phyloP scores from a whole-genome alignment of 1,284 basidiomycete species.

The Cryptococcus sp. region DNA sequence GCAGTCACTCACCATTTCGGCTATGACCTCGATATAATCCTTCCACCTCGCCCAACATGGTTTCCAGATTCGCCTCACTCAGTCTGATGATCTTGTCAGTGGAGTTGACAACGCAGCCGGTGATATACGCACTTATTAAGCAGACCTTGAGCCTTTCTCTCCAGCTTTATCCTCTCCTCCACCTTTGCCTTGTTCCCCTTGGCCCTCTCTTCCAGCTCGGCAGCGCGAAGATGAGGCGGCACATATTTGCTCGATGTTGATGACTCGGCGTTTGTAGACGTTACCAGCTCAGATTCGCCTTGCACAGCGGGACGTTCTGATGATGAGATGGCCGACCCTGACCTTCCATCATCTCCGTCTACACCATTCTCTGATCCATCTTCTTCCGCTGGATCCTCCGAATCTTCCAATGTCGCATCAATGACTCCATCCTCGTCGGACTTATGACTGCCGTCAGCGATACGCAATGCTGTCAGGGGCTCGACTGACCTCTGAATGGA shows the following conservation, averaged over 20 bases:
- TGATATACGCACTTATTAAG: conserved; percentile 69
- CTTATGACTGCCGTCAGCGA: too few relatives aligned
- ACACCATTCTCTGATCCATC: too few relatives aligned
- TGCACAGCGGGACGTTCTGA: not conserved
- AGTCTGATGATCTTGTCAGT: conserved; percentile 57
- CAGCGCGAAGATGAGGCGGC: conserved; percentile 57
- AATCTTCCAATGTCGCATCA: too few relatives aligned
- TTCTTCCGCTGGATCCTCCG: too few relatives aligned
- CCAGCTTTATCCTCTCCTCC: conserved; percentile 67
- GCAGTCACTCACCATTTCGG: conserved; percentile 67
- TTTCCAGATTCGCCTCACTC: conserved; percentile 86
- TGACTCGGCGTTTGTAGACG: not conserved
- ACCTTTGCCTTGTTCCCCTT: conserved; percentile 49
- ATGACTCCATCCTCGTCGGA: too few relatives aligned
- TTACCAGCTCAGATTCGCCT: not conserved
- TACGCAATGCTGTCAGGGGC: too few relatives aligned
- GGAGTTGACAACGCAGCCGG: too few relatives aligned
- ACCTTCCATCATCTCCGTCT: too few relatives aligned
- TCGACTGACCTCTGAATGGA: too few relatives aligned
- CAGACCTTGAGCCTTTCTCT: conserved; percentile 78
- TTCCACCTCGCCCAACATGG: conserved; percentile 76
- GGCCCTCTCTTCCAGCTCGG: conserved; percentile 47
- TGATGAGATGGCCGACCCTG: too few relatives aligned
- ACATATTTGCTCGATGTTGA: conserved; percentile 53
- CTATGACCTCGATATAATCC: conserved; percentile 74